phyloP scores from a whole-genome alignment of 305 asterid genomes.

The Ilex paraguariensis region DNA sequence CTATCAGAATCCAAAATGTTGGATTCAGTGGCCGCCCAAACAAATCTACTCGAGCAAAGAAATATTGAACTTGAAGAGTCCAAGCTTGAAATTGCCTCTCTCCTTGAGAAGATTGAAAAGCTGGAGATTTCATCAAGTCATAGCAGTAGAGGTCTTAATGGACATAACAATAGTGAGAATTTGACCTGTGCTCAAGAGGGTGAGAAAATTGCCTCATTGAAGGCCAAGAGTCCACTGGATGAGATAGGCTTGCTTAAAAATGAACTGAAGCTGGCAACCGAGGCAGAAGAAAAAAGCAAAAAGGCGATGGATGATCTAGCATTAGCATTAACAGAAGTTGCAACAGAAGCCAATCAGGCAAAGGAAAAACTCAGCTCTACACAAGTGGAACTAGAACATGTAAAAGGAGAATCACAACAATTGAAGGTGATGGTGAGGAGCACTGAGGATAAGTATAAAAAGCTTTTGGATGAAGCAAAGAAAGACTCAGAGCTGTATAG shows the following conservation, averaged over 20 bases:
- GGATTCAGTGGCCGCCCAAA: slow-evolving; percentile 12
- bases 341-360: slow-evolving; percentile 59
- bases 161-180: slow-evolving; percentile 14
- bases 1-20: slow-evolving; percentile 25
- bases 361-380: slow-evolving; percentile 42
- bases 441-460: slow-evolving; percentile 32
- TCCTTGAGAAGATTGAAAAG: not conserved
- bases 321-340: slow-evolving; percentile 68
- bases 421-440: slow-evolving; percentile 32
- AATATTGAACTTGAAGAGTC: slow-evolving; percentile 50
- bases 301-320: slow-evolving; percentile 92
- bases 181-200: slow-evolving; percentile 22
- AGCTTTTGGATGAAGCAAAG: slow-evolving; percentile 43
- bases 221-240: slow-evolving; percentile 11
- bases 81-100: slow-evolving; percentile 14
- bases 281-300: slow-evolving; percentile 68
- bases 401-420: slow-evolving; percentile 32
- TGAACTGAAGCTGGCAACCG: slow-evolving; percentile 49
- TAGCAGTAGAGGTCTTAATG: slow-evolving; percentile 2
- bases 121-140: slow-evolving; percentile 20
- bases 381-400: slow-evolving; percentile 35
- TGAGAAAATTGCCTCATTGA: slow-evolving; percentile 25
- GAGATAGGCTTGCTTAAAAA: slow-evolving; percentile 42
- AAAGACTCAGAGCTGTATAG: slow-evolving; percentile 44
- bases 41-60: slow-evolving; percentile 34